Base-by-base conservation (phyloP, 441 rosid genomes). In the Erodium texanum region DNA sequence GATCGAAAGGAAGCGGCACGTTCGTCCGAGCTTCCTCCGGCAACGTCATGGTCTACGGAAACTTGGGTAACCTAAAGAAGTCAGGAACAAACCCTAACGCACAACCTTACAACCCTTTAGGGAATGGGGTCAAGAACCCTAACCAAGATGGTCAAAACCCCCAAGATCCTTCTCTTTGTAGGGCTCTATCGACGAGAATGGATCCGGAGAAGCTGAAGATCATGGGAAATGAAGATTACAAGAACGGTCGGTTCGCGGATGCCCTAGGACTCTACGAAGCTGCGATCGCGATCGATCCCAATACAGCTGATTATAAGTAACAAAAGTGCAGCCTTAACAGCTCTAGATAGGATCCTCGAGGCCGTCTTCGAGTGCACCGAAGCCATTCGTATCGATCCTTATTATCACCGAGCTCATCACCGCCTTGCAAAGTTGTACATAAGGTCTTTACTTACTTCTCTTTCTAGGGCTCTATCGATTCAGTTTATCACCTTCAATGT, bases 141-240 rank as follows among this genome's bases (percentile, higher is more conserved):
- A 29, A 63, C 9, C 64, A 54, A 0, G 76, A n/a, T n/a, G n/a
- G 63, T 41, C 64, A 75, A 45, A 70, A 76, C 24, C 74, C 78
- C 2, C 69, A 74, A 0, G 74, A 62, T 12, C 76, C 77, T 64
- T 86, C 98, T 3, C 81, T 93, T 43, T 93, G 98, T 65, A 83
- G 96, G 52, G 93, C 93, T 5, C 69, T 91, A 23, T 91, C 98
- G 0, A 93, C 98, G 0, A 82, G 97, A 77, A 93, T 91, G 95
- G 98, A 93, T 71, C 98, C 98, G 0, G 98, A 93, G 74, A 86
- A 85, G 7, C 74, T 93, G 80, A 93, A 93, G 75, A 88, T 89
- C 1, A 85, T 88, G 97, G 98, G 97, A 0, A 93, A 93, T 61
- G 98, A 93, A 74, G 98, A 93, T 78, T 93, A 91, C 77, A 93